Evolutionary conservation across 805 yeast genomes (phyloP).

Genomic region (Tetrapisispora fleetii): DNA sequence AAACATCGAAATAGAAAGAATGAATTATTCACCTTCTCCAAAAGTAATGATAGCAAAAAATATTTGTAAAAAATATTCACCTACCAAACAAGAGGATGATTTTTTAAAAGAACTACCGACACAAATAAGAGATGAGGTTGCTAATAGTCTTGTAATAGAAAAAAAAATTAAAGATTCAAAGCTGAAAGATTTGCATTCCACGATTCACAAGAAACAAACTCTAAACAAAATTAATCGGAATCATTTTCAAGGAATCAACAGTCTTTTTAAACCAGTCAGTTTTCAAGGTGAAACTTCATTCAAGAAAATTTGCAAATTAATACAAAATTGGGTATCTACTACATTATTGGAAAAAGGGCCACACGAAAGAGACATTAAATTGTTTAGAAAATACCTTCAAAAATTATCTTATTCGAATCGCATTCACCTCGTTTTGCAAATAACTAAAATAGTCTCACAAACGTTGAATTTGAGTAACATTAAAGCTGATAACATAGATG

Average conservation of each 20-base stretch:
- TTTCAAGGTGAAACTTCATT: constrained; percentile 30
- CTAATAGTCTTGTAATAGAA: constrained; percentile 35
- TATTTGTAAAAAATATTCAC: constrained; percentile 8
- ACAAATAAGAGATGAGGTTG: constrained; percentile 55
- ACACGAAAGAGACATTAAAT: constrained; percentile 30
- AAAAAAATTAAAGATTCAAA: constrained; percentile 16
- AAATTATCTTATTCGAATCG: constrained; percentile 22
- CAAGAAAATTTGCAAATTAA: constrained; percentile 27
- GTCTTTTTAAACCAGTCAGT: constrained; percentile 21
- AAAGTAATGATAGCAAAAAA: neutral
- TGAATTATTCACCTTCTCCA: constrained; percentile 1
- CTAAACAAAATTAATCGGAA: constrained; percentile 5
- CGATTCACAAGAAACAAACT: constrained; percentile 9
- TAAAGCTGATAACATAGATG: neutral
- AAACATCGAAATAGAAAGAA: constrained; percentile 4
- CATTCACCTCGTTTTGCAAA: constrained; percentile 17
- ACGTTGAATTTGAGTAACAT: constrained; percentile 7
- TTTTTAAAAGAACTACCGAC: constrained; percentile 57
- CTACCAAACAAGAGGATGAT: constrained; percentile 46
- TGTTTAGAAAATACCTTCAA: constrained; percentile 30
- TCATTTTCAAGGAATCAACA: constrained; percentile 15
- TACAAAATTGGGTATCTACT: constrained; percentile 32
- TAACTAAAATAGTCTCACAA: constrained; percentile 16
- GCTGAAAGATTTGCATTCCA: constrained; percentile 12
- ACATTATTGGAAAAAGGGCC: constrained; percentile 30